phyloP scores from a whole-genome alignment of 768 basidiomycete genomes.

The Phanerochaete carnosa region DNA sequence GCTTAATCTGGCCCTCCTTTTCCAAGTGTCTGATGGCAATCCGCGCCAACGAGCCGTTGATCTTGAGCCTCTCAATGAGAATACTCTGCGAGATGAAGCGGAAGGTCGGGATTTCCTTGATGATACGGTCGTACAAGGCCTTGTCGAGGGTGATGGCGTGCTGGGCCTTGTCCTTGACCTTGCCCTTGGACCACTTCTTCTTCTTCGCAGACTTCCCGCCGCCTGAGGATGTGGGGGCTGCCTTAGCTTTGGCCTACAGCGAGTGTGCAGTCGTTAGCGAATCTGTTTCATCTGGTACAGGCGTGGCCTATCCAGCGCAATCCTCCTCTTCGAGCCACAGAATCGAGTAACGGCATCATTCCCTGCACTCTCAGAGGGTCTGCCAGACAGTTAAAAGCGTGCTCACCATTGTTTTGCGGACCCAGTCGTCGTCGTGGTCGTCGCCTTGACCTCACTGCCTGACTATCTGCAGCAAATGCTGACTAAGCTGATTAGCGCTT shows the following conservation, averaged over 20 bases:
- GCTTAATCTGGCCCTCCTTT: conserved; percentile 92
- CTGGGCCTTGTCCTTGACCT: conserved; percentile 99
- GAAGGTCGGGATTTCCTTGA: conserved; percentile 99
- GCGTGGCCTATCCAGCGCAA: conserved; percentile 25
- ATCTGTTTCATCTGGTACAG: conserved; percentile 21
- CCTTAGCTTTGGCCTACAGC: conserved; percentile 58
- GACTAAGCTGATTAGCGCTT: conserved; percentile 6
- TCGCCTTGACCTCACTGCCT: neutral
- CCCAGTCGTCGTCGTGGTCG: conserved; percentile 26
- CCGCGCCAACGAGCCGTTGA: conserved; percentile 93
- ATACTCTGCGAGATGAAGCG: conserved; percentile 97
- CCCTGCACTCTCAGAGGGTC: neutral
- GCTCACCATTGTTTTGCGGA: conserved; percentile 32
- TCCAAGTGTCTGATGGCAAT: conserved; percentile 88
- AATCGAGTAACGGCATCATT: conserved; percentile 2
- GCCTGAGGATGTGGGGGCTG: conserved; percentile 59
- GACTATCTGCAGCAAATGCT: conserved; percentile 4
- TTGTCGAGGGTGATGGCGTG: conserved; percentile 97
- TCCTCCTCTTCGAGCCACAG: neutral
- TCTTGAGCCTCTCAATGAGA: conserved; percentile 97
- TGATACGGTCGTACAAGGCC: conserved; percentile 85
- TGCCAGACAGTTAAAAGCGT: neutral
- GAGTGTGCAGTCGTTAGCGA: conserved; percentile 8
- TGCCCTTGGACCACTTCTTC: conserved; percentile 99
- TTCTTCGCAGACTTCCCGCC: conserved; percentile 94